A percentile compares a stretch with the other conserved stretches of the same genome.
phyloP scores from a whole-genome alignment of 2,329 filamentous ascomycete genomes.

The Xylaria sp. region DNA sequence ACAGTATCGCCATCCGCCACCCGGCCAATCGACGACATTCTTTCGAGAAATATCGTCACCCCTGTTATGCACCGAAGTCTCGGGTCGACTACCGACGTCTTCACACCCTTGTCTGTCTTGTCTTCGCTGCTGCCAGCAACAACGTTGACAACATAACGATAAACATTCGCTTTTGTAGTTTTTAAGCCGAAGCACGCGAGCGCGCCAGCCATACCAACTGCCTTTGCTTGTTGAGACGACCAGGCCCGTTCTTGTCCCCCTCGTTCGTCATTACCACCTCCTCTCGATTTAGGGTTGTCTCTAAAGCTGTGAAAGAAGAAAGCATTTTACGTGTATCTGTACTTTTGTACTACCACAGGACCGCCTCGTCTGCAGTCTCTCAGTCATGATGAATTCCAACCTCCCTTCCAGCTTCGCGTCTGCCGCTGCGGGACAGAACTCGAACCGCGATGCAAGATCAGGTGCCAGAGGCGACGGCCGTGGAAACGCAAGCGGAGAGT shows the following conservation, averaged over 20 bases:
- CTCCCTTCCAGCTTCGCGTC: constrained; percentile 86
- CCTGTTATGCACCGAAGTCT: constrained; percentile 19
- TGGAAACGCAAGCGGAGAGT: constrained; percentile 71
- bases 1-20: constrained; percentile 14
- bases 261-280: constrained; percentile 17
- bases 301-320: constrained; percentile 22
- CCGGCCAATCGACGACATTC: constrained; percentile 16
- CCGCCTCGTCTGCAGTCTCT: constrained; percentile 17
- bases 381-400: constrained; percentile 71
- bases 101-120: constrained; percentile 14
- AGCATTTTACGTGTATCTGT: constrained; percentile 22
- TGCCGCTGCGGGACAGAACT: constrained; percentile 79
- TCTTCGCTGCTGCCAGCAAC: constrained; percentile 9
- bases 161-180: constrained; percentile 10
- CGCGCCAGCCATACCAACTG: constrained; percentile 16
- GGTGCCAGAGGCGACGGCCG: constrained; percentile 67
- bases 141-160: neutral
- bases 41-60: constrained; percentile 20
- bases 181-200: constrained; percentile 13
- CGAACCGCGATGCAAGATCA: constrained; percentile 67
- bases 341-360: constrained; percentile 18
- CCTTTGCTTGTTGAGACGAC: constrained; percentile 21
- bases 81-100: constrained; percentile 3
- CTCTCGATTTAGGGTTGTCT: constrained; percentile 24
- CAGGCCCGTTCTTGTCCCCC: constrained; percentile 2